phyloP scores from a whole-genome alignment of 2,329 filamentous ascomycete species.

The Cordyceps javanica region DNA sequence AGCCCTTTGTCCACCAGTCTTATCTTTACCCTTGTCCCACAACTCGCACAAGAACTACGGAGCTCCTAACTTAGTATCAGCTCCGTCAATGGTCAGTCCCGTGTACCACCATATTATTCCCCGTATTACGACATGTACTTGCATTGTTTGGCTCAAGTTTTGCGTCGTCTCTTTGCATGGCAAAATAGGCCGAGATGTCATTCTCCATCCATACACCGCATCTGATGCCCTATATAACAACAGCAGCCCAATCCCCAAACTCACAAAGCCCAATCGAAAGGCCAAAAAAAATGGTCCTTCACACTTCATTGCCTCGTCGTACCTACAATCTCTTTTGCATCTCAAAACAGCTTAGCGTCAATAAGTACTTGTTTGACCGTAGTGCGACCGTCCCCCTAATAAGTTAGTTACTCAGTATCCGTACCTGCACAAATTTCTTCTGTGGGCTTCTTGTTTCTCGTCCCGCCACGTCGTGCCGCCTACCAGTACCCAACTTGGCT shows the following conservation, averaged over 20 bases:
- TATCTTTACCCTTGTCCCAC: not conserved
- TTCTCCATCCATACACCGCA: too few relatives aligned
- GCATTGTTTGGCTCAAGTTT: not conserved
- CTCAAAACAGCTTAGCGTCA: not conserved
- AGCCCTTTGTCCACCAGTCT: too few relatives aligned
- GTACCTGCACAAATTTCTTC: slow-evolving; percentile 4
- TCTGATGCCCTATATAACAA: too few relatives aligned
- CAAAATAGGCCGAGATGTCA: not conserved
- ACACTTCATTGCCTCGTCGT: not conserved
- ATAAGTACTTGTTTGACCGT: not conserved
- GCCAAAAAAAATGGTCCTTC: too few relatives aligned
- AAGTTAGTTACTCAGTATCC: too few relatives aligned
- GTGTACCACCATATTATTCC: not conserved
- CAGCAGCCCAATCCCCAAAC: too few relatives aligned
- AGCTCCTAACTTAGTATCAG: too few relatives aligned
- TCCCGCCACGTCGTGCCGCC: not conserved
- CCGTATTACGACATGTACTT: not conserved
- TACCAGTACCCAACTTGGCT: not conserved
- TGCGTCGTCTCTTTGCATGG: not conserved
- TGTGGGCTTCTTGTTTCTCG: too few relatives aligned
- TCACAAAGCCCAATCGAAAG: too few relatives aligned
- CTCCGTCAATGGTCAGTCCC: too few relatives aligned
- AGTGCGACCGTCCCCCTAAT: not conserved
- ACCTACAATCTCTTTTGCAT: not conserved
- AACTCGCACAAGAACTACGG: not conserved